Percentiles rank a stretch among this genome's conserved stretches.
These are phyloP conservation scores for Carex kokanica DNA, from an alignment of 176 grass and related monocot species.

Conservation along the genomic window DNA sequence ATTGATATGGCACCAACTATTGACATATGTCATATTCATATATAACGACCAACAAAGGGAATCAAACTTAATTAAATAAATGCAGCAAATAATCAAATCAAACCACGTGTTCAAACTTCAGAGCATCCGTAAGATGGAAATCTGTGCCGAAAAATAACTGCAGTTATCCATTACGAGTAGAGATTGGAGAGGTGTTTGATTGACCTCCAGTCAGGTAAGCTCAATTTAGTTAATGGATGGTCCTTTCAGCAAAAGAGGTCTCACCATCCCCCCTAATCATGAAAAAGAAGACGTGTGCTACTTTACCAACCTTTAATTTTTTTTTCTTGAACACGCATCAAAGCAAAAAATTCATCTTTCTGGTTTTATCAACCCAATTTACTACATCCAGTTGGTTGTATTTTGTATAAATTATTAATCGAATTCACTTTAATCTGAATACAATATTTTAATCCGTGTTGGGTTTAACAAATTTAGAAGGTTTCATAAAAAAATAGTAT, in stretches of 20 bases:
- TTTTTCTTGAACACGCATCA: neutral
- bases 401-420: no score
- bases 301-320: slow-evolving; percentile 13
- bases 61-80: neutral
- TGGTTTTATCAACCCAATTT: neutral
- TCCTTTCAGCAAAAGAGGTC: slow-evolving; percentile 1
- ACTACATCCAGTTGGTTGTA: no score
- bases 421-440: no score
- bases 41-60: no score
- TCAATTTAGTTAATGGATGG: slow-evolving; percentile 18
- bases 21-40: neutral
- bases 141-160: neutral
- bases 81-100: neutral
- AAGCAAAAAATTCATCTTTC: neutral
- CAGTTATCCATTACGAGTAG: neutral
- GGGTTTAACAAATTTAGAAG: no score
- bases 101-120: neutral
- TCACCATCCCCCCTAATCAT: neutral
- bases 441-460: no score
- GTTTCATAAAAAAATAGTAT: no score
- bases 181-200: neutral
- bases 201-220: neutral
- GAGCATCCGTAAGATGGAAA: neutral
- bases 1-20: neutral
- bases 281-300: neutral